Percentiles rank a stretch among this genome's conserved stretches.
Evolutionary conservation across 1,139 yeast species (phyloP).

Genomic region (Debaryomyces subglobosus): DNA sequence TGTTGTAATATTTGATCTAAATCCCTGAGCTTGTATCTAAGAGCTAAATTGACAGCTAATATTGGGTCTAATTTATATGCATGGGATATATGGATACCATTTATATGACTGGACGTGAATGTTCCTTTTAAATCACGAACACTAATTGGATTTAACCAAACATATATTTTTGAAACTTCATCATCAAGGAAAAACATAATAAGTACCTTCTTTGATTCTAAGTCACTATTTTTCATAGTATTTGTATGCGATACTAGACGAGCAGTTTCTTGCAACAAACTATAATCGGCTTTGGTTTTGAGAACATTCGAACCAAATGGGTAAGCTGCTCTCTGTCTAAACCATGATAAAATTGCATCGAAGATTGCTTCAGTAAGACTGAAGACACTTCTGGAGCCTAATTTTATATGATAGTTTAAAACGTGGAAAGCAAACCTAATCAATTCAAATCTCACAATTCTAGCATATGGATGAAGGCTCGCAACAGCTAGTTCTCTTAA

Average conservation of each 20-base stretch:
- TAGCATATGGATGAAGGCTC: constrained; percentile 80
- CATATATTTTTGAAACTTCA: constrained; percentile 70
- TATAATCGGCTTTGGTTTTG: constrained; percentile 70
- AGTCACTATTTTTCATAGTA: constrained; percentile 25
- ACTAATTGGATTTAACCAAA: constrained; percentile 74
- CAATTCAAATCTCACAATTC: constrained; percentile 75
- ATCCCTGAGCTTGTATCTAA: constrained; percentile 53
- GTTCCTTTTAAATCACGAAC: constrained; percentile 48
- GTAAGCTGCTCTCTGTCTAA: constrained; percentile 60
- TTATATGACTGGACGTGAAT: constrained; percentile 35
- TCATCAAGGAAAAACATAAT: constrained; percentile 68
- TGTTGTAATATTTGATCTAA: constrained; percentile 48
- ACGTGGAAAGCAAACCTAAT: constrained; percentile 70
- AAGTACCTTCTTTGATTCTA: constrained; percentile 52
- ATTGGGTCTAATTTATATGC: constrained; percentile 75
- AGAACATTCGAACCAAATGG: constrained; percentile 86
- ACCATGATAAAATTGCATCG: constrained; percentile 80
- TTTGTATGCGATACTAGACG: constrained; percentile 28
- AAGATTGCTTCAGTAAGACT: constrained; percentile 56
- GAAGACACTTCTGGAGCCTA: constrained; percentile 49
- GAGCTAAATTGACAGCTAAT: constrained; percentile 72
- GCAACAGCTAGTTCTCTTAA: constrained; percentile 59
- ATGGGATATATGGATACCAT: constrained; percentile 38
- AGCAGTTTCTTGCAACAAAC: constrained; percentile 58
- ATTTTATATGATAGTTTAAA: constrained; percentile 54